Base-by-base conservation (phyloP, 768 basidiomycete species). In the Boletus edulis region DNA sequence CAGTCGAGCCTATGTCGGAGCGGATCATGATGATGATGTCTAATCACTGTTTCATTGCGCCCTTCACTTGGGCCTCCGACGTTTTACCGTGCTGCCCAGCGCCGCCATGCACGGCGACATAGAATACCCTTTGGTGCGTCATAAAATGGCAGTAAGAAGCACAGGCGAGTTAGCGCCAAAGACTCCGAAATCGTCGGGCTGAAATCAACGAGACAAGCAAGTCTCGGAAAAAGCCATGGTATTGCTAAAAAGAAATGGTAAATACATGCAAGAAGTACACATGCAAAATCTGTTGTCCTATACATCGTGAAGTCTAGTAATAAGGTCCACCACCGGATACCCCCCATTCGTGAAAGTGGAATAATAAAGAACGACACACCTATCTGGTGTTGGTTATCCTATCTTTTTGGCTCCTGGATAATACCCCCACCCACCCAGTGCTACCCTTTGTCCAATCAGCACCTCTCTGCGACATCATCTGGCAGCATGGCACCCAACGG, bases 91-190 rank as follows among this genome's bases (percentile, higher is more conserved):
- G 88, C n/a, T 74, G 67, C 4, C 90, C 91, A 27, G 91, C 91
- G 31, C 91, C 91, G 12, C 86, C 90, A 60, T 93, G 91, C 12
- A 89, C 86, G 3, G 82, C 83, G 54, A 90, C 70, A 58, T 77
- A 65, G 34, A 15, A 81, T 39, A 73, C 58, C 73, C 59, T 58
- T 22, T 37, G 34, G 6, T 47, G 32, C 17, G 54, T 37, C 63
- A 63, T 63, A 34, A 18, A 41, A 20, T 13, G 11, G 44, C 4
- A 39, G 38, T 5, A 39, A 39, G 12, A 35, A 32, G 32, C 37
- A 17, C 41, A 17, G 29, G 31, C 29, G 14, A 39, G 6, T 11
- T 29, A 0, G 8, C 29, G 29, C 29, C 27, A 29, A 29, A 9
- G 27, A 27, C 27, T 14, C 34, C 10, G 34, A 35, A 14, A 35